A percentile compares a stretch with the other conserved stretches of the same genome.
These are phyloP conservation scores for Buddleja alternifolia DNA, from an alignment of 257 asterid genomes.

Conservation along the genomic window DNA sequence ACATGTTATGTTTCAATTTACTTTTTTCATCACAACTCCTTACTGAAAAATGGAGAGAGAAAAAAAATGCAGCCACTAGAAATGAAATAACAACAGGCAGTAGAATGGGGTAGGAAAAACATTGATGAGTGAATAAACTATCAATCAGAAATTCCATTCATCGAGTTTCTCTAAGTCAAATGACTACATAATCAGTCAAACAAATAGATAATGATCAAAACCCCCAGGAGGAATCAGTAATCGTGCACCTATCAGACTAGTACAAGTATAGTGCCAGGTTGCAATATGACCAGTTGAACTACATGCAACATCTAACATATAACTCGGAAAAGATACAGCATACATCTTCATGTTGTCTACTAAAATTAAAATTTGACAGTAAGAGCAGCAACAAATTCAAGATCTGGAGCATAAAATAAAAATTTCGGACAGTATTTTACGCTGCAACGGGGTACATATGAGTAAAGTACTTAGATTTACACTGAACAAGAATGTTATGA, in stretches of 20 bases:
- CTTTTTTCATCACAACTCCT: background rate
- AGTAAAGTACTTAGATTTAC: background rate
- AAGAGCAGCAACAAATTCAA: constrained; percentile 8
- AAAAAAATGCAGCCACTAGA: background rate
- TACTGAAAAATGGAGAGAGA: background rate
- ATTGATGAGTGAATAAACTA: background rate
- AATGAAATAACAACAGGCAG: background rate
- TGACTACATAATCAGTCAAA: background rate
- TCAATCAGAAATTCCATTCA: background rate
- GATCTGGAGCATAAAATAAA: background rate
- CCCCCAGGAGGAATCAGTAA: background rate
- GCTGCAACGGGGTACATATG: constrained; percentile 14
- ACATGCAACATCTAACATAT: background rate
- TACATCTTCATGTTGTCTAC: background rate
- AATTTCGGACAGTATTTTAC: background rate
- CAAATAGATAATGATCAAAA: background rate
- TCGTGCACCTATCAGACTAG: background rate
- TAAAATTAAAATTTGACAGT: background rate
- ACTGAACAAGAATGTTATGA: background rate
- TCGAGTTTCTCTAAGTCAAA: background rate
- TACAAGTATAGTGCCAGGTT: background rate
- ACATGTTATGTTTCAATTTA: background rate
- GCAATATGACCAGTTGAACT: background rate
- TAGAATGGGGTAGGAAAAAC: background rate
- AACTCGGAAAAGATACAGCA: background rate